phyloP scores from a whole-genome alignment of 192 early-diverging fungal species.

The Coemansia sp. region DNA sequence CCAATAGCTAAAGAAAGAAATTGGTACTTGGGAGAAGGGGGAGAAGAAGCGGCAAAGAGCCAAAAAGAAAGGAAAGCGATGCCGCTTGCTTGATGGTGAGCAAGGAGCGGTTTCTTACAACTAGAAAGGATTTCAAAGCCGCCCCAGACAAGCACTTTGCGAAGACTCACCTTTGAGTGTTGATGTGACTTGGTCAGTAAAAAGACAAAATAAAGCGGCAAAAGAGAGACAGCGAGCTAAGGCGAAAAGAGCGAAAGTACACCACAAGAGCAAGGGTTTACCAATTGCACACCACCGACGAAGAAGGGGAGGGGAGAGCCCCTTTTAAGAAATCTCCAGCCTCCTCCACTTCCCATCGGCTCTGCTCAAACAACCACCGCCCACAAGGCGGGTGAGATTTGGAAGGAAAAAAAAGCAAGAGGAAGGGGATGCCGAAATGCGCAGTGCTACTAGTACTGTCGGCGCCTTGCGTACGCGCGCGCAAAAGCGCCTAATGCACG shows the following conservation, averaged over 20 bases:
- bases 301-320: neutral
- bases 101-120: neutral
- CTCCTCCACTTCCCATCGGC: neutral
- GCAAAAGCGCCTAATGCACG: conserved; percentile 20
- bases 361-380: neutral
- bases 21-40: neutral
- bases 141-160: neutral
- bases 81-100: neutral
- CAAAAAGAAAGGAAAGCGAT: neutral
- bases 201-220: neutral
- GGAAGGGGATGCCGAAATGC: conserved; percentile 7
- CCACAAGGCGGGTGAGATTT: neutral
- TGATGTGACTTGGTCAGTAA: neutral
- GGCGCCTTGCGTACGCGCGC: conserved; percentile 30
- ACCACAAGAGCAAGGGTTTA: conserved; percentile 3
- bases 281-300: neutral
- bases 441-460: conserved; percentile 12
- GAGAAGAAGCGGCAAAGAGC: neutral
- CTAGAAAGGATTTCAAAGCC: conserved; percentile 1
- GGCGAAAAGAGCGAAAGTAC: neutral
- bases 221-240: neutral
- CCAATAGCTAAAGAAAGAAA: neutral
- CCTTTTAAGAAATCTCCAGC: conserved; percentile 6
- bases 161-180: neutral
- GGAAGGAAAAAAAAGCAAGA: neutral